Percentiles rank a stretch among this genome's conserved stretches.
Conservation (phyloP, 176 grass and related monocot species). For the Cymbopogon citratus region DNA sequence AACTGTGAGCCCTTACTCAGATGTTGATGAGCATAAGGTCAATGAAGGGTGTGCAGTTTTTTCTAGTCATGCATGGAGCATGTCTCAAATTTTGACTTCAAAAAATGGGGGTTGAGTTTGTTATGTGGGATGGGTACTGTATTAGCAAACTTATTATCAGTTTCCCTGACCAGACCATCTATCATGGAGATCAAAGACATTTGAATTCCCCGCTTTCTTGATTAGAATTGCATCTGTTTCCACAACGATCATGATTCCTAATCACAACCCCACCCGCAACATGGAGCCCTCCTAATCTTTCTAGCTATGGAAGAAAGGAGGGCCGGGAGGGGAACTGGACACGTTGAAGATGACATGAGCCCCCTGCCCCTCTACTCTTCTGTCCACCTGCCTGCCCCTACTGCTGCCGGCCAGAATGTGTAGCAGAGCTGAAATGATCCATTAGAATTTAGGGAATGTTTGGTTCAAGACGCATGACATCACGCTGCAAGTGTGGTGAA, state of each 20-base stretch:
- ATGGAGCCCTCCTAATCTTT: not conserved
- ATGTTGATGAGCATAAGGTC: not conserved
- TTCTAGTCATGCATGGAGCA: conserved; percentile 16
- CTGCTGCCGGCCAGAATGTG: no score
- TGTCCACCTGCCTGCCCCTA: no score
- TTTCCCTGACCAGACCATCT: not conserved
- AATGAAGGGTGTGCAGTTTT: conserved; percentile 4
- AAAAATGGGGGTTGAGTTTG: not conserved
- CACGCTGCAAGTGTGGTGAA: not conserved
- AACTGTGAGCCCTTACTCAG: not conserved
- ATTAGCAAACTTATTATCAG: not conserved
- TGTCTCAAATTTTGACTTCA: not conserved
- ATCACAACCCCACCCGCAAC: not conserved
- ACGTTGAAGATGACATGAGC: not conserved
- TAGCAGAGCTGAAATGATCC: not conserved
- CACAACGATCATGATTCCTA: not conserved
- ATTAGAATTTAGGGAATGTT: not conserved
- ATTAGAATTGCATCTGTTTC: not conserved
- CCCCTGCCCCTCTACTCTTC: no score
- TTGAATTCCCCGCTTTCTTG: not conserved
- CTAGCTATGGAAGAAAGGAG: no score
- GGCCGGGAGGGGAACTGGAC: not conserved
- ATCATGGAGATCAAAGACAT: not conserved
- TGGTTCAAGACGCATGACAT: not conserved
- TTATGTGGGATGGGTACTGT: not conserved